A percentile compares a stretch with the other conserved stretches of the same genome.
Conservation (phyloP, 2,329 filamentous ascomycete genomes). For the Alternaria triticimaculans region DNA sequence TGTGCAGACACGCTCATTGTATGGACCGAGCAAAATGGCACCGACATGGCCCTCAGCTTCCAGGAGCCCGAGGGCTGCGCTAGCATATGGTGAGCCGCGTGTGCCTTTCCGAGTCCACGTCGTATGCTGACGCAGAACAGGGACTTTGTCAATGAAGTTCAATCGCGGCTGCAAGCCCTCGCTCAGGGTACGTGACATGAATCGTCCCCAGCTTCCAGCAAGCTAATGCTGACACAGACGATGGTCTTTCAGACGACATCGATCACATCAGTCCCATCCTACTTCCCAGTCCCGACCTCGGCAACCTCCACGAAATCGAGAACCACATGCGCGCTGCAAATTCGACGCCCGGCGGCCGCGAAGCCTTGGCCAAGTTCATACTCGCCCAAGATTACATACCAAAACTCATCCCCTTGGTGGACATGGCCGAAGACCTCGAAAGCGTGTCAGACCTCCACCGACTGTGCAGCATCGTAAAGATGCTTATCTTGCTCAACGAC, state of each 20-base stretch:
- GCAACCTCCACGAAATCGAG: conserved; percentile 84
- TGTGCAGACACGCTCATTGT: conserved; percentile 89
- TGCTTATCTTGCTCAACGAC: conserved; percentile 91
- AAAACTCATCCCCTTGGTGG: conserved; percentile 84
- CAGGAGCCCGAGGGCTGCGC: conserved; percentile 96
- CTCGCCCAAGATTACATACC: conserved; percentile 84
- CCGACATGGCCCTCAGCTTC: conserved; percentile 98
- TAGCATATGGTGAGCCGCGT: conserved; percentile 75
- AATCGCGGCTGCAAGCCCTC: conserved; percentile 73
- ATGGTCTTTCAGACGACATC: conserved; percentile 86
- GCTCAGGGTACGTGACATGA: conserved; percentile 62
- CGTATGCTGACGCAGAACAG: conserved; percentile 55
- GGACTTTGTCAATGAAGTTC: conserved; percentile 89
- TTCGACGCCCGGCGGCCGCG: conserved; percentile 75
- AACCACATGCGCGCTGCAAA: conserved; percentile 81
- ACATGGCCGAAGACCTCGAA: conserved; percentile 90
- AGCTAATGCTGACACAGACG: conserved; percentile 62
- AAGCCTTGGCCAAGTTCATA: conserved; percentile 86
- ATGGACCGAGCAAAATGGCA: conserved; percentile 90
- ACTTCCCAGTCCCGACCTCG: conserved; percentile 80
- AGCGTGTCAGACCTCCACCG: conserved; percentile 85
- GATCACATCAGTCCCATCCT: conserved; percentile 74
- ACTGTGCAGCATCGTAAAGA: conserved; percentile 98
- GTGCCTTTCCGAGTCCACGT: background rate
- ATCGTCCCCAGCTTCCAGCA: background rate